Evolutionary conservation across 2,329 filamentous ascomycete species (phyloP), one percentile per base, ranked within the genome.

Genomic region (Aspergillus sp.): DNA sequence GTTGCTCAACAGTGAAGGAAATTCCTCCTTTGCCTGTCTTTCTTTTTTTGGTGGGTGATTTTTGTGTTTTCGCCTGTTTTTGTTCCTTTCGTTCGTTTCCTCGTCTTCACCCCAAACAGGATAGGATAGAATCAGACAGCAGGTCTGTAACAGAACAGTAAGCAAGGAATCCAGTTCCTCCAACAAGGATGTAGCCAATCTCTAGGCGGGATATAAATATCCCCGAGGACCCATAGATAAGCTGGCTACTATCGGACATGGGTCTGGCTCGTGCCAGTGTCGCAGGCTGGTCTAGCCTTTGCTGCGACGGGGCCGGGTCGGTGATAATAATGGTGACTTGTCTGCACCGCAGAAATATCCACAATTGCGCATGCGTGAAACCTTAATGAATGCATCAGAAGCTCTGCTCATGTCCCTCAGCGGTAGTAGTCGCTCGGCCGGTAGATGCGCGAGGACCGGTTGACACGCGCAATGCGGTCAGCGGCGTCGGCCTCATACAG

Each of bases 401-500:
- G 39, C 39, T 8, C 17, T 6, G 41, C 41, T 21, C 21, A 17
- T 12, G 23, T 17, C 2, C 19, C 58, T 72, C 69, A 75, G 57
- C 68, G 69, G 65, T 73, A 67, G 67, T 71, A 73, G 61, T 74
- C 72, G 30, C 65, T 58, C 17, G 65, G 67, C 2, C 72, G 70
- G 43, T 70, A 69, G 57, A 72, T 65, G 47, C 72, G 69, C 15
- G 69, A 67, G 1, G 69, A 66, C 57, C 72, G 67, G 43, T 72
- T 70, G 25, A 64, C 66, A 15, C 74, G 74, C 61, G 74, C 74
- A 17, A 71, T 64, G 9, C 74, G 73, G 58, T 74, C 73, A 21
- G 68, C 67, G n/a, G 63, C 66, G 58, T 77, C 75, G 5, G 67
- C 61, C 38, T 73, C 67, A 53, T 77, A 77, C 32, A 77, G 63